phyloP scores from a whole-genome alignment of 1,139 yeast genomes.

The Taiozyma onychis region DNA sequence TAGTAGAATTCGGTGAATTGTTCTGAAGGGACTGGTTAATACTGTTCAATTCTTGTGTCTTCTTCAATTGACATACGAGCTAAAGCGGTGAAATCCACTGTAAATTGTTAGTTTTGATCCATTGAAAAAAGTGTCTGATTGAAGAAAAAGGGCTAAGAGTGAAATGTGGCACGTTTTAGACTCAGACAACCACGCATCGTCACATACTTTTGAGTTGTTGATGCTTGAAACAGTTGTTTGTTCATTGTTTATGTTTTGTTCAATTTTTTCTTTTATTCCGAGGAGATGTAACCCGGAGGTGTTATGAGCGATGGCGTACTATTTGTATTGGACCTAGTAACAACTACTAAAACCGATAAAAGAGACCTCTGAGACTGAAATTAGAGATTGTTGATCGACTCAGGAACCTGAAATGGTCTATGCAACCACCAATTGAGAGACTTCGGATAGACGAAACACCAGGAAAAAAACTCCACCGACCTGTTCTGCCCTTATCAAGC shows the following conservation, averaged over 20 bases:
- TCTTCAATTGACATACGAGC: not conserved
- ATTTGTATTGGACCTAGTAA: no score
- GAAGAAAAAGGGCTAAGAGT: not conserved
- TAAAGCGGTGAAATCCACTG: not conserved
- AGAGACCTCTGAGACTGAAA: no score
- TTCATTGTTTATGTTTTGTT: not conserved
- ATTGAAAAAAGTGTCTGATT: not conserved
- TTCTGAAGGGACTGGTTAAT: conserved; percentile 21
- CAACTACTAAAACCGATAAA: no score
- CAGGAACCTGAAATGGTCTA: no score
- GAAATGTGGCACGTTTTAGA: not conserved
- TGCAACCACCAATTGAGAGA: no score
- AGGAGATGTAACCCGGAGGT: not conserved
- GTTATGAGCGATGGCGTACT: not conserved
- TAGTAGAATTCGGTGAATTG: conserved; percentile 94
- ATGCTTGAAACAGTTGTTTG: not conserved
- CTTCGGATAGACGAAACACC: no score
- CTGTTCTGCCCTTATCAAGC: no score
- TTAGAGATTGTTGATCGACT: no score
- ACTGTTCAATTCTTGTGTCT: not conserved
- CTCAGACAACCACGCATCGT: not conserved
- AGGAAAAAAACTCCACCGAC: no score
- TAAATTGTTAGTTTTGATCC: not conserved
- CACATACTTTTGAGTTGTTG: not conserved
- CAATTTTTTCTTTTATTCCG: not conserved